Evolutionary conservation across 2,329 filamentous ascomycete genomes (phyloP).

Genomic region (Alternaria incomplexa): DNA sequence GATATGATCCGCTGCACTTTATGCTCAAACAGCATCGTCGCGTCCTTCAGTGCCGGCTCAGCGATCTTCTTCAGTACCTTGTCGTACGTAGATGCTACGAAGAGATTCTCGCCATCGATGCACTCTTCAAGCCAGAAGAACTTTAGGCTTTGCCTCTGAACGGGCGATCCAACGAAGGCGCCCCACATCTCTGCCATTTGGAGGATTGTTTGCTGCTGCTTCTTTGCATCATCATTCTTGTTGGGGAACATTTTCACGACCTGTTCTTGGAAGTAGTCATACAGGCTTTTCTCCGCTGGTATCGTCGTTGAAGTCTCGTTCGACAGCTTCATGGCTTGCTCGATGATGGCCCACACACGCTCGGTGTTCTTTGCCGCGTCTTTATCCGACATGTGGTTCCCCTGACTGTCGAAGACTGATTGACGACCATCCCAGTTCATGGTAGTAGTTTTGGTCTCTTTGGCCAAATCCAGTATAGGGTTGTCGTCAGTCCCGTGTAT

Average conservation of each 20-base stretch:
- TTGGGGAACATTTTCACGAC: constrained; percentile 51
- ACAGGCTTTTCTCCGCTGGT: constrained; percentile 58
- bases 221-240: constrained; percentile 47
- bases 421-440: constrained; percentile 62
- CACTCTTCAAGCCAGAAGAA: constrained; percentile 82
- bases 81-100: constrained; percentile 66
- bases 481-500: constrained; percentile 77
- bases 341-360: constrained; percentile 71
- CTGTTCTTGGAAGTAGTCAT: constrained; percentile 62
- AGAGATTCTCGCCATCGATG: constrained; percentile 72
- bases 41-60: constrained; percentile 61
- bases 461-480: constrained; percentile 71
- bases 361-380: constrained; percentile 51
- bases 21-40: constrained; percentile 59
- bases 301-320: constrained; percentile 64
- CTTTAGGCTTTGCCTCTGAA: constrained; percentile 71
- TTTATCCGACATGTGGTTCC: constrained; percentile 55
- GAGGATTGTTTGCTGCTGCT: constrained; percentile 57
- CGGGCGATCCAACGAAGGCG: constrained; percentile 70
- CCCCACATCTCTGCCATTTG: constrained; percentile 71
- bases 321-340: constrained; percentile 70
- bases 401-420: constrained; percentile 64
- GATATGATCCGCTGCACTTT: constrained; percentile 54
- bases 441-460: constrained; percentile 62
- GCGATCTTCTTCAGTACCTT: constrained; percentile 66